Base-by-base conservation (phyloP, 306 rosid genomes). In the Boehmeria nivea region DNA sequence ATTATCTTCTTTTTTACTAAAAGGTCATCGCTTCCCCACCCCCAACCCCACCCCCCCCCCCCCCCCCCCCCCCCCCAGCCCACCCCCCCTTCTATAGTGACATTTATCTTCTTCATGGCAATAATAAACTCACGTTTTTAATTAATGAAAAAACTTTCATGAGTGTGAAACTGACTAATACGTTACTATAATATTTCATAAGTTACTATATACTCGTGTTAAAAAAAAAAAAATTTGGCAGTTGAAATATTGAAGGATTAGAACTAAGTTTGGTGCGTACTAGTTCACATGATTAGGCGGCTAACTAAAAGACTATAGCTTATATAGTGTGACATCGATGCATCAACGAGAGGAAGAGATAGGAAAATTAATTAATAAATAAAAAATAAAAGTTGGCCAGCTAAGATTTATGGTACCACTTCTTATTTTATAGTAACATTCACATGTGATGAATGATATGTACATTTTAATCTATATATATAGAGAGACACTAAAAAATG, bases 221-320 rank as follows among this genome's bases (percentile, higher is more conserved):
- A n/a, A n/a, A n/a, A n/a, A 33, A 33, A 33, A 33, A 33, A 33
- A 4, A 33, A 5, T 33, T 33, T 33, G 11, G 11, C 45, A 40
- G n/a, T 40, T 40, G 45, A 40, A 11, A 3, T 3, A 40, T 11
- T 31, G 25, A 31, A 4, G 17, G 11, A n/a, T 5, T 18, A 52
- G 13, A 10, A 16, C 13, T 13, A 6, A 23, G 3, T 23, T 21
- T 11, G 10, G 10, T 23, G 10, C 16, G 17, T 57, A 39, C 43
- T 39, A 23, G 60, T 57, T 38, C 52, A 43, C 63, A 59, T 59
- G 51, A 36, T 59, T 59, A 42, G 51, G 51, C 47, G 22, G 62
- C 63, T 59, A 59, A 43, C 36, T 37, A 54, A 43, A 39, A 25
- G 52, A 26, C 51, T 18, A 18, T 53, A 18, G 23, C 24, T 19